Conservation (phyloP, 2,329 filamentous ascomycete genomes). For the Aspergillus floridensis region DNA sequence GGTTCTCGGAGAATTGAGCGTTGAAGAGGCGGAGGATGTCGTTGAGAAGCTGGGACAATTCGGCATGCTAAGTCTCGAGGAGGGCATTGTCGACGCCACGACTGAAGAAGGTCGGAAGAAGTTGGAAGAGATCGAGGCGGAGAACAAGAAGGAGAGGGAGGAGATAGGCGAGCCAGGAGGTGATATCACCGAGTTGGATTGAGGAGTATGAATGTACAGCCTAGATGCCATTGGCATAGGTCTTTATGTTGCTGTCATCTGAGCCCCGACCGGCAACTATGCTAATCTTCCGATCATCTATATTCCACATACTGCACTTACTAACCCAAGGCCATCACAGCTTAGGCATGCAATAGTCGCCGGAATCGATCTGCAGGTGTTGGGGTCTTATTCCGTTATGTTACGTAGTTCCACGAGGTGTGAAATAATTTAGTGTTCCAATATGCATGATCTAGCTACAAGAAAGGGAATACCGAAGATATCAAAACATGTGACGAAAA, state of each 20-base stretch:
- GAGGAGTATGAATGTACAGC: slow-evolving; percentile 6
- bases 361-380: neutral
- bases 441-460: slow-evolving; percentile 22
- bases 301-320: no score
- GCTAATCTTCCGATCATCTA: no score
- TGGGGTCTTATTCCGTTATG: neutral
- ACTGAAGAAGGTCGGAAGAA: slow-evolving; percentile 79
- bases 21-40: slow-evolving; percentile 81
- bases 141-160: slow-evolving; percentile 36
- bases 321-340: no score
- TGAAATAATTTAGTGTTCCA: neutral
- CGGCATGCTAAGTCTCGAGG: slow-evolving; percentile 84
- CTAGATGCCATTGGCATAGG: neutral
- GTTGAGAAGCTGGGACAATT: slow-evolving; percentile 78
- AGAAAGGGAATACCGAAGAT: slow-evolving; percentile 18
- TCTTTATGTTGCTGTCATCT: neutral
- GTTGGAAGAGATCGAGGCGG: slow-evolving; percentile 70
- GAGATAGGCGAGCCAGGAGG: slow-evolving; percentile 52
- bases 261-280: neutral
- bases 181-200: slow-evolving; percentile 44
- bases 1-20: slow-evolving; percentile 82
- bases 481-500: slow-evolving; percentile 15
- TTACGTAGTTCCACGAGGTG: no score
- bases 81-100: slow-evolving; percentile 92
- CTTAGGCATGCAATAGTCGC: neutral